phyloP scores from a whole-genome alignment of 768 basidiomycete species.

The Lentinula raphanica region DNA sequence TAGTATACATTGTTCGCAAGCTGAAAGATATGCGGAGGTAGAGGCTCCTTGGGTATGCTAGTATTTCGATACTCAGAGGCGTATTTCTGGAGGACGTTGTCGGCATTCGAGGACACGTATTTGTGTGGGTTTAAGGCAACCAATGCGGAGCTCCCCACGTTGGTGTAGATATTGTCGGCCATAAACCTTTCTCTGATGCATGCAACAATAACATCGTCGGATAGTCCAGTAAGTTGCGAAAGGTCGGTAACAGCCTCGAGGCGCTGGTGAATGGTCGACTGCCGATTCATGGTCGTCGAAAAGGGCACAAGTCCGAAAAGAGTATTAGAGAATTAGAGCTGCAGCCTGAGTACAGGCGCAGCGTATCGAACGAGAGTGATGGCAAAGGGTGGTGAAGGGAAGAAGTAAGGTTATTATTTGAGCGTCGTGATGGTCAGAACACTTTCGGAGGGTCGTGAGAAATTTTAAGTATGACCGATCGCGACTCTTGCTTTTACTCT shows the following conservation, averaged over 20 bases:
- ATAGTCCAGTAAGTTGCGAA: conserved; percentile 55
- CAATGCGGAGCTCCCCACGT: conserved; percentile 62
- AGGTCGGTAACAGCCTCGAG: conserved; percentile 74
- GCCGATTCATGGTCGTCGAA: conserved; percentile 23
- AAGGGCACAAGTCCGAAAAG: neutral
- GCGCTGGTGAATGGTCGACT: conserved; percentile 47
- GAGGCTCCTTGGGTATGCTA: conserved; percentile 48
- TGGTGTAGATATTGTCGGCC: conserved; percentile 77
- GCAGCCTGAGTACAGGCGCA: conserved; percentile 8
- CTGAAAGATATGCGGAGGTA: conserved; percentile 89
- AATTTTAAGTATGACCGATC: neutral
- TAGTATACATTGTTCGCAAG: conserved; percentile 90
- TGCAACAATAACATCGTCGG: conserved; percentile 81
- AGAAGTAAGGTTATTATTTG: neutral
- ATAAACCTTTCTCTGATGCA: conserved; percentile 85
- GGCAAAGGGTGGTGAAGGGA: neutral
- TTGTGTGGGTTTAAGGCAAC: conserved; percentile 94
- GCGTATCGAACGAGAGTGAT: neutral
- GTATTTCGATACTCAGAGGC: conserved; percentile 81
- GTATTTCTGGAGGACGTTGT: conserved; percentile 81
- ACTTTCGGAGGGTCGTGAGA: neutral
- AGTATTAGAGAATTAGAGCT: neutral
- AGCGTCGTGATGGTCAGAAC: neutral
- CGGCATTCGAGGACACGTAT: conserved; percentile 77
- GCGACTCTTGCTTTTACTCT: neutral